Evolutionary conservation across 2,329 filamentous ascomycete species (phyloP).

Genomic region (Pyrenophora seminiperda): DNA sequence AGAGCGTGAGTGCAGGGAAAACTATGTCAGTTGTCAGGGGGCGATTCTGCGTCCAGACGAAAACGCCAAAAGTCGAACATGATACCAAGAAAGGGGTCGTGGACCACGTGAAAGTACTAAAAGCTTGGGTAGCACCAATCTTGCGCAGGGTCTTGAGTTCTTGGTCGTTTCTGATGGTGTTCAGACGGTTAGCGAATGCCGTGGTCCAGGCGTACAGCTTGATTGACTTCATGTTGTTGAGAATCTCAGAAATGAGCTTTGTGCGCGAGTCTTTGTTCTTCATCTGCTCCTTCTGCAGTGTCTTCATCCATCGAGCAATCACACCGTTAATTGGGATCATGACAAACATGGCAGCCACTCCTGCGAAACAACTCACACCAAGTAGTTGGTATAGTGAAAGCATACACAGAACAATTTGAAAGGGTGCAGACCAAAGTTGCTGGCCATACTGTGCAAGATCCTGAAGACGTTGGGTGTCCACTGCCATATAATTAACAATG

Average conservation of each 20-base stretch:
- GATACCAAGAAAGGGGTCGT: slow-evolving; percentile 97
- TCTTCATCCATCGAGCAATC: slow-evolving; percentile 92
- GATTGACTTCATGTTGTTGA: slow-evolving; percentile 99
- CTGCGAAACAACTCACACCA: slow-evolving; percentile 92
- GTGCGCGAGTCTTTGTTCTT: slow-evolving; percentile 97
- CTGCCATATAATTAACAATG: slow-evolving; percentile 99
- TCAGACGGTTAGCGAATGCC: slow-evolving; percentile 97
- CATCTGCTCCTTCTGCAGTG: slow-evolving; percentile 94
- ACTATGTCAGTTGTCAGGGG: slow-evolving; percentile 93
- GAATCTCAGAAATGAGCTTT: slow-evolving; percentile 91
- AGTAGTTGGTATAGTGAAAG: slow-evolving; percentile 93
- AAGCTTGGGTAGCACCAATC: slow-evolving; percentile 90
- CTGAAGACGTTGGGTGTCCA: slow-evolving; percentile 92
- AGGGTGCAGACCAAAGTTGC: slow-evolving; percentile 94
- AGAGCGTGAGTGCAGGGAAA: slow-evolving; percentile 88
- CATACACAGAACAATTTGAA: slow-evolving; percentile 97
- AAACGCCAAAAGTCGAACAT: slow-evolving; percentile 93
- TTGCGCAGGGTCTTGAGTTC: slow-evolving; percentile 94
- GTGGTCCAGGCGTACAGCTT: slow-evolving; percentile 98
- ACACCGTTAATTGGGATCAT: slow-evolving; percentile 97
- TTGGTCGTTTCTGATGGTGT: slow-evolving; percentile 91
- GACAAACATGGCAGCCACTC: slow-evolving; percentile 90
- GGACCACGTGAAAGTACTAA: slow-evolving; percentile 98
- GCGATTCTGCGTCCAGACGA: slow-evolving; percentile 79
- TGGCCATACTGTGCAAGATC: slow-evolving; percentile 95